phyloP scores from a whole-genome alignment of 2,329 filamentous ascomycete genomes.

The Sarocladium brachiariae region DNA sequence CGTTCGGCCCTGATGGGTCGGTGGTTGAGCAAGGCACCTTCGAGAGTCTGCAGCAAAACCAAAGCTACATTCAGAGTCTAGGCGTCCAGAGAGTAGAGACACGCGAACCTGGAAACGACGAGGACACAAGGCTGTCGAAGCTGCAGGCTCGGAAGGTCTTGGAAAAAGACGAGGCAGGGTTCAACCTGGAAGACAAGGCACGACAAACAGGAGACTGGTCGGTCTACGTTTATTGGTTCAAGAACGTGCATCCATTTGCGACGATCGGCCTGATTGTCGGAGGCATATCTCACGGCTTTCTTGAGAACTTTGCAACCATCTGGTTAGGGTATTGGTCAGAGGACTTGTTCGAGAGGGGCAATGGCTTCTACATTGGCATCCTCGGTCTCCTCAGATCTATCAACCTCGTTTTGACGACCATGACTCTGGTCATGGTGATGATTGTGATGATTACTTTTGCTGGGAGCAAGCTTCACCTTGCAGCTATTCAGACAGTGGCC shows the following conservation, averaged over 20 bases:
- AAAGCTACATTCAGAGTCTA: constrained; percentile 32
- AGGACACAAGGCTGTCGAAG: not conserved
- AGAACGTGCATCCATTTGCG: constrained; percentile 17
- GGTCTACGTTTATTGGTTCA: constrained; percentile 29
- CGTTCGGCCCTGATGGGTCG: constrained; percentile 32
- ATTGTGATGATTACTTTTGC: constrained; percentile 22
- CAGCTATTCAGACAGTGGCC: constrained; percentile 26
- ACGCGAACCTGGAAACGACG: no score
- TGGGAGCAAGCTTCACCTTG: constrained; percentile 17
- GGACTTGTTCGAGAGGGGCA: constrained; percentile 16
- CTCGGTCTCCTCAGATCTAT: constrained; percentile 19
- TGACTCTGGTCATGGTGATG: constrained; percentile 15
- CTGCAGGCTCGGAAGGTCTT: no score
- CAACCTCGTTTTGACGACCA: constrained; percentile 15
- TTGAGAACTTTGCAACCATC: constrained; percentile 23
- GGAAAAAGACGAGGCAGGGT: not conserved
- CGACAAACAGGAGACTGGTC: constrained; percentile 25
- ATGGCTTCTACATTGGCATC: constrained; percentile 24
- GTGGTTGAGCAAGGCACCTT: constrained; percentile 35
- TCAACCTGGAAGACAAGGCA: constrained; percentile 17
- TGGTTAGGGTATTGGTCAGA: constrained; percentile 37
- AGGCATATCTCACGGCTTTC: constrained; percentile 19
- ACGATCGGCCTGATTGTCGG: constrained; percentile 17
- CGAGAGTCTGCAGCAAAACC: constrained; percentile 20
- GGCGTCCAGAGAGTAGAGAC: constrained; percentile 17